A percentile compares a stretch with the other conserved stretches of the same genome.
Evolutionary conservation across 495 filamentous ascomycete species (phyloP).

Genomic region (Tuber microsphaerosporum): DNA sequence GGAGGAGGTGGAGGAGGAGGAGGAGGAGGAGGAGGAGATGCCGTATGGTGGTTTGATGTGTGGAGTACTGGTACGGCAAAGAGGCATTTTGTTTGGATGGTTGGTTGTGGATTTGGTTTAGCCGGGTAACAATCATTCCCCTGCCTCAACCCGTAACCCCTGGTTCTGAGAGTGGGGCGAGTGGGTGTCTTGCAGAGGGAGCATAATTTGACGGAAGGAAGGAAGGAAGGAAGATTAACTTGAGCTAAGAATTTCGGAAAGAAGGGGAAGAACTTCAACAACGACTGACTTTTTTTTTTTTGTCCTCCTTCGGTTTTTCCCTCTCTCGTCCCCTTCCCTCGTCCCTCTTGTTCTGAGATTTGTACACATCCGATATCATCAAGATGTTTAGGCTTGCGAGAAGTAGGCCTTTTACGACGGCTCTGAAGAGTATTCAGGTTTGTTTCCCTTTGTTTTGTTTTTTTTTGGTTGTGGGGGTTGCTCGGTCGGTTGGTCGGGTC

Average conservation of each 20-base stretch:
- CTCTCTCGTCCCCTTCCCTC: not conserved
- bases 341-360: not conserved
- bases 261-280: not conserved
- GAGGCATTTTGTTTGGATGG: not conserved
- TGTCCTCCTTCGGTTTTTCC: not conserved
- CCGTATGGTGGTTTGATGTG: not conserved
- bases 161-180: not conserved
- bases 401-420: constrained; percentile 59
- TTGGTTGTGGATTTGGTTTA: not conserved
- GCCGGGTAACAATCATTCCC: not conserved
- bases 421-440: constrained; percentile 60
- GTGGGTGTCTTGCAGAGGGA: not conserved
- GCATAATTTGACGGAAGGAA: not conserved
- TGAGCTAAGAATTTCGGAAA: not conserved
- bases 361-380: constrained; percentile 26
- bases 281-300: not conserved
- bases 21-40: not conserved
- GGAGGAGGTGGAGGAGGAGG: not conserved
- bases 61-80: not conserved
- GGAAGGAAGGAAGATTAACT: not conserved
- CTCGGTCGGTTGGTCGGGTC: constrained; percentile 1
- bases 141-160: not conserved
- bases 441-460: constrained; percentile 33
- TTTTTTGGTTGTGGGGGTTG: constrained; percentile 13
- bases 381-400: constrained; percentile 70